Conservation (phyloP, 768 basidiomycete genomes). For the Fomitopsis pulvina region DNA sequence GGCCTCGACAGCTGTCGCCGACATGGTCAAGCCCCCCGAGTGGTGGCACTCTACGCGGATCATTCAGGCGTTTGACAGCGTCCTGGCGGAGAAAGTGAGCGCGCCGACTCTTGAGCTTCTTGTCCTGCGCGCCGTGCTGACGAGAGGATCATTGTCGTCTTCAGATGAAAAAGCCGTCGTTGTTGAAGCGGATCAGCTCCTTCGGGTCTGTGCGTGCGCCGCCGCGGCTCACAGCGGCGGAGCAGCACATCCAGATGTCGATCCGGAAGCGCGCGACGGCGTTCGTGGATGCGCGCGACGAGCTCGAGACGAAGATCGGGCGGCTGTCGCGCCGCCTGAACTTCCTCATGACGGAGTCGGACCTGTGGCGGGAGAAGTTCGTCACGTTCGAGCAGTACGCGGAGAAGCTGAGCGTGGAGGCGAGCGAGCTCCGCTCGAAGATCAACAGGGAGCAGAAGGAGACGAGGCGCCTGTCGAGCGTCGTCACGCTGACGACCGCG, state of each 20-base stretch:
- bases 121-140: neutral
- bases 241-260: constrained; percentile 80
- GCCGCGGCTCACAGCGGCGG: constrained; percentile 70
- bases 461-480: constrained; percentile 76
- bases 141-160: neutral
- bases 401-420: constrained; percentile 83
- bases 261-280: constrained; percentile 93
- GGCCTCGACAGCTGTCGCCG: constrained; percentile 76
- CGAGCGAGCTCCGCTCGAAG: constrained; percentile 75
- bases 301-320: constrained; percentile 91
- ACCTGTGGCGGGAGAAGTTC: constrained; percentile 90
- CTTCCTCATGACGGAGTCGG: constrained; percentile 88
- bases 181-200: constrained; percentile 78
- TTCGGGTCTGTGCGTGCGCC: constrained; percentile 66
- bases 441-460: constrained; percentile 90
- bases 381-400: constrained; percentile 93
- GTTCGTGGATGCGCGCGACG: constrained; percentile 90
- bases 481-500: constrained; percentile 67
- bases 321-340: constrained; percentile 79
- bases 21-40: constrained; percentile 82
- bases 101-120: neutral
- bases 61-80: constrained; percentile 84
- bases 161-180: constrained; percentile 83
- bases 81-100: constrained; percentile 76
- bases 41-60: constrained; percentile 95